A percentile compares a stretch with the other conserved stretches of the same genome.
phyloP scores from a whole-genome alignment of 1,284 basidiomycete species.

The Gymnopus androsaceus region DNA sequence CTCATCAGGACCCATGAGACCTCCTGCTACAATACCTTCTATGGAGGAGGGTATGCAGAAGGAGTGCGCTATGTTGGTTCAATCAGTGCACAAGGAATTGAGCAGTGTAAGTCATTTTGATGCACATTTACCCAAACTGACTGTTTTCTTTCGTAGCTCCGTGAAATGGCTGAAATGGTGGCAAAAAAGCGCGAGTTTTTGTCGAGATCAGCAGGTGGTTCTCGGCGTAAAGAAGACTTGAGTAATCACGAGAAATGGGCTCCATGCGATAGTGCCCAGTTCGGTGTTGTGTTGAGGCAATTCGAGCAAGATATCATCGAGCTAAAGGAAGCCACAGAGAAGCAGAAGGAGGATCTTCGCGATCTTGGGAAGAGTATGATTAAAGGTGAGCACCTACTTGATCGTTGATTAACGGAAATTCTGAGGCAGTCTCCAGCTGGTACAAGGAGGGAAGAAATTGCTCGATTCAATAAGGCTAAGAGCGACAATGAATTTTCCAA shows the following conservation, averaged over 20 bases:
- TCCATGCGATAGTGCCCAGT: slow-evolving; percentile 52
- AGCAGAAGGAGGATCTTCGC: slow-evolving; percentile 43
- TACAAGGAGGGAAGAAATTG: slow-evolving; percentile 51
- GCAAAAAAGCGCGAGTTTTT: slow-evolving; percentile 34
- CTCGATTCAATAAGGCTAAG: slow-evolving; percentile 36
- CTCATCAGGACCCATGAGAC: background rate
- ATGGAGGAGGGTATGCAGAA: slow-evolving; percentile 61
- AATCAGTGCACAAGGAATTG: slow-evolving; percentile 49
- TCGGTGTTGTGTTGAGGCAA: slow-evolving; percentile 48
- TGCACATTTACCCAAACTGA: slow-evolving; percentile 10
- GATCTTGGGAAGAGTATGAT: slow-evolving; percentile 66
- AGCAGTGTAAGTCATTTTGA: slow-evolving; percentile 44
- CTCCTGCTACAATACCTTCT: slow-evolving; percentile 20
- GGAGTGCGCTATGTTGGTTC: slow-evolving; percentile 53
- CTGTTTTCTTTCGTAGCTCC: slow-evolving; percentile 39
- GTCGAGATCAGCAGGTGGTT: slow-evolving; percentile 37
- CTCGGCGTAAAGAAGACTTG: slow-evolving; percentile 47
- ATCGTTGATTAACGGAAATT: background rate
- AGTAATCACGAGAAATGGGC: slow-evolving; percentile 52
- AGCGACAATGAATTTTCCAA: slow-evolving; percentile 77
- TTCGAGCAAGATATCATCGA: slow-evolving; percentile 54
- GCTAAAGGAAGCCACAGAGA: slow-evolving; percentile 45
- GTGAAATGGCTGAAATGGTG: slow-evolving; percentile 36
- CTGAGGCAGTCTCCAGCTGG: slow-evolving; percentile 46
- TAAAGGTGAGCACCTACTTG: slow-evolving; percentile 50